phyloP scores from a whole-genome alignment of 1,139 yeast species.

The Suhomyces ambrosiae region DNA sequence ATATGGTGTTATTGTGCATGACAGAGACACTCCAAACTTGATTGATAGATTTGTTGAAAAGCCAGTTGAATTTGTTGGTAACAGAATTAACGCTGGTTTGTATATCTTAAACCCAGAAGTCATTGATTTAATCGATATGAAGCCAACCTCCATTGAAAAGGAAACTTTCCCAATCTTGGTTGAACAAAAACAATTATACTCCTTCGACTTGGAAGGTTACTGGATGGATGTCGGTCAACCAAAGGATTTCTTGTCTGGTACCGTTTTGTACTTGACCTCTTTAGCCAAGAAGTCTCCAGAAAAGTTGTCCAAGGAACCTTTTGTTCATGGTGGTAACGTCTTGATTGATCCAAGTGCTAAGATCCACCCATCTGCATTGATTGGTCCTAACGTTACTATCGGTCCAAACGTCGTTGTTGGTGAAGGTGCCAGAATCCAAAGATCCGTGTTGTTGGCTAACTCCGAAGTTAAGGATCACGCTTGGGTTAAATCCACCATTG shows the following conservation, averaged over 20 bases:
- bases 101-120: constrained; percentile 96
- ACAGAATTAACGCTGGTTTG: constrained; percentile 96
- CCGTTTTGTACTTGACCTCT: constrained; percentile 87
- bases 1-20: constrained; percentile 99
- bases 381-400: constrained; percentile 97
- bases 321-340: constrained; percentile 90
- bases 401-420: constrained; percentile 97
- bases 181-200: constrained; percentile 83
- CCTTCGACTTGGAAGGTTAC: constrained; percentile 97
- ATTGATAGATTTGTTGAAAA: constrained; percentile 99
- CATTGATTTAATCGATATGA: constrained; percentile 92
- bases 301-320: constrained; percentile 65
- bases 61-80: constrained; percentile 98
- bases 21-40: constrained; percentile 86
- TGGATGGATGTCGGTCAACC: constrained; percentile 99
- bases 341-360: constrained; percentile 93
- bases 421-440: constrained; percentile 97
- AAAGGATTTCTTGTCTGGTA: constrained; percentile 97
- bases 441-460: constrained; percentile 90
- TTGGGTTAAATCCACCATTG: constrained; percentile 95
- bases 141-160: constrained; percentile 98
- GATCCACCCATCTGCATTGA: constrained; percentile 89
- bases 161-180: constrained; percentile 98
- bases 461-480: constrained; percentile 96
- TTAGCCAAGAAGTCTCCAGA: constrained; percentile 79